Conservation (phyloP, 768 basidiomycete genomes). For the Leccinum boreale region DNA sequence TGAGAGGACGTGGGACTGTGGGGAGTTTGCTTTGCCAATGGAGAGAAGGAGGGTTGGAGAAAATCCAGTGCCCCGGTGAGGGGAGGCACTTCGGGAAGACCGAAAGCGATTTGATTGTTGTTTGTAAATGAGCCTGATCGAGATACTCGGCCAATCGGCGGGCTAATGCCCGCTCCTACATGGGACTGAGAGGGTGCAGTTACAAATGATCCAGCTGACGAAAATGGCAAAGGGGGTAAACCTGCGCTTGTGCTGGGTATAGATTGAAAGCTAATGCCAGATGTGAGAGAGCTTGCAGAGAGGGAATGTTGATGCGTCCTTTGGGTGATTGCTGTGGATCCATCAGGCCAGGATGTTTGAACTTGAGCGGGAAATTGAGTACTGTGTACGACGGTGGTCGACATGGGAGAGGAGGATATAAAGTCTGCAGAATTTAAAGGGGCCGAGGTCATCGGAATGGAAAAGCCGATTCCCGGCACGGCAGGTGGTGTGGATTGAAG, state of each 20-base stretch:
- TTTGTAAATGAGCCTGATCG: conserved; percentile 56
- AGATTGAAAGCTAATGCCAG: conserved; percentile 28
- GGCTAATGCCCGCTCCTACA: conserved; percentile 26
- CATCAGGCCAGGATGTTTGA: conserved; percentile 32
- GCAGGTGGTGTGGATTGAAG: conserved; percentile 16
- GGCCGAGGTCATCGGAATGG: conserved; percentile 19
- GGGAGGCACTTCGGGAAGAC: conserved; percentile 31
- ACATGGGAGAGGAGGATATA: conserved; percentile 20
- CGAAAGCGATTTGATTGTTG: conserved; percentile 38
- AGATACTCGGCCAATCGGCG: conserved; percentile 50
- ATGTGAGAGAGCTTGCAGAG: conserved; percentile 29
- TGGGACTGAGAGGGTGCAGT: conserved; percentile 26
- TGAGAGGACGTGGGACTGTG: conserved; percentile 38
- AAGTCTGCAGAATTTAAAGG: conserved; percentile 23
- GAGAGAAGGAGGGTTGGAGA: conserved; percentile 21
- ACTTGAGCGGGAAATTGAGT: conserved; percentile 21
- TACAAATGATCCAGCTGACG: conserved; percentile 31
- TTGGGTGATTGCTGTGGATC: conserved; percentile 23
- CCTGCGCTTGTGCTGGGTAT: conserved; percentile 31
- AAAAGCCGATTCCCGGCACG: conserved; percentile 15
- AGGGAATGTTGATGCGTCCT: conserved; percentile 32
- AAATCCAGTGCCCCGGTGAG: conserved; percentile 29
- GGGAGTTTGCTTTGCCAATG: conserved; percentile 8
- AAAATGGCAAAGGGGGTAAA: conserved; percentile 29
- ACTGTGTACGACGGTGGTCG: conserved; percentile 16